Evolutionary conservation across 2,329 filamentous ascomycete species (phyloP).

Genomic region (Trichoderma simmonsii): DNA sequence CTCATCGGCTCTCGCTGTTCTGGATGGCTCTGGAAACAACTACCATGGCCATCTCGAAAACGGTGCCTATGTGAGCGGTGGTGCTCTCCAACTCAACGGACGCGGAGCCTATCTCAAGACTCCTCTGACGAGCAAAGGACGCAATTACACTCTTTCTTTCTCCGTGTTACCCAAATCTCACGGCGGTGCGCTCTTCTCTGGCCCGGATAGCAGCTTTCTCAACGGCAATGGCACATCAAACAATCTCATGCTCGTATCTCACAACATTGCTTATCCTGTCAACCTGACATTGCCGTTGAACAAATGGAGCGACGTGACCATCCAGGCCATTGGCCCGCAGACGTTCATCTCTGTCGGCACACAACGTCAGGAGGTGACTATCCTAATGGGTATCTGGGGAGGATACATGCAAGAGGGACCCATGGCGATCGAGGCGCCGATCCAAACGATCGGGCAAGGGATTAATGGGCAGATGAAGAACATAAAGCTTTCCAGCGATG

Average conservation of each 20-base stretch:
- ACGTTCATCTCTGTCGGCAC: conserved; percentile 13
- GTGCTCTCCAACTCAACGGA: conserved; percentile 32
- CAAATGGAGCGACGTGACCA: conserved; percentile 20
- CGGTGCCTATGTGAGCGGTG: conserved; percentile 30
- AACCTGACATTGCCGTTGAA: conserved; percentile 18
- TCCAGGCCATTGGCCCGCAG: conserved; percentile 9
- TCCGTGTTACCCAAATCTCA: conserved; percentile 29
- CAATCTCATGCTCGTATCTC: conserved; percentile 18
- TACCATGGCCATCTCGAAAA: conserved; percentile 20
- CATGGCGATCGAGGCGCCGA: conserved; percentile 17
- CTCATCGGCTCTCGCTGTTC: conserved; percentile 26
- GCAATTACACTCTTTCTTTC: conserved; percentile 53
- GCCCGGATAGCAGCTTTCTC: conserved; percentile 18
- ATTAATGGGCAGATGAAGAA: conserved; percentile 16
- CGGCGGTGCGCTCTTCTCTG: conserved; percentile 19
- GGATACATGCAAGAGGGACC: conserved; percentile 15
- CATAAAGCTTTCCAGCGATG: conserved; percentile 12
- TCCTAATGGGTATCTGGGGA: conserved; percentile 21
- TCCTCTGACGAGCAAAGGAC: conserved; percentile 51
- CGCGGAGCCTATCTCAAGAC: conserved; percentile 42
- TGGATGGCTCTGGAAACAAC: conserved; percentile 23
- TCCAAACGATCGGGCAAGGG: conserved; percentile 12
- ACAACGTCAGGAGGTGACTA: conserved; percentile 17
- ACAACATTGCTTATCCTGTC: conserved; percentile 17
- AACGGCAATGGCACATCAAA: conserved; percentile 16